phyloP scores from a whole-genome alignment of 2,329 filamentous ascomycete genomes.

The Emericellopsis atlantica region DNA sequence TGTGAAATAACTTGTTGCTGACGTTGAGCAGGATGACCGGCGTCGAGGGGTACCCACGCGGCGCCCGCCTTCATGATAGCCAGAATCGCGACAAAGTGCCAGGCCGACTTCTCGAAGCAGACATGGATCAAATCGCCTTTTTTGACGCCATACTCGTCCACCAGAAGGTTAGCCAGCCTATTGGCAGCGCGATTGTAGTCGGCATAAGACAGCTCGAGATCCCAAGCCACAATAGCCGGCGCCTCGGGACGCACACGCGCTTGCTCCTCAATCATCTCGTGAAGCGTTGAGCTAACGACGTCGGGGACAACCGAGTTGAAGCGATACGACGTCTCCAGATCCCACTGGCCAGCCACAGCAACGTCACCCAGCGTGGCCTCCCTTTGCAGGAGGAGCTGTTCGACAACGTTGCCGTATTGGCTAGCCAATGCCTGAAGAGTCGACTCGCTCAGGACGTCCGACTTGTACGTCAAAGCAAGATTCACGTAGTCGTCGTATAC shows the following conservation, averaged over 20 bases:
- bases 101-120: constrained; percentile 4
- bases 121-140: constrained; percentile 1
- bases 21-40: constrained; percentile 1
- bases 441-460: neutral
- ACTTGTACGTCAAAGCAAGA: constrained; percentile 1
- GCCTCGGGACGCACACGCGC: constrained; percentile 15
- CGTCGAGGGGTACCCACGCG: constrained; percentile 4
- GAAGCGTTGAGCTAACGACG: constrained; percentile 15
- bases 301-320: constrained; percentile 1
- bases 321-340: neutral
- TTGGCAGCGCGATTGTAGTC: constrained; percentile 12
- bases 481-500: constrained; percentile 1
- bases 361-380: neutral
- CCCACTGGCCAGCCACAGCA: constrained; percentile 1
- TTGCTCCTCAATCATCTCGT: constrained; percentile 22
- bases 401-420: constrained; percentile 5
- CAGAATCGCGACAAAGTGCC: constrained; percentile 3
- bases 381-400: constrained; percentile 4
- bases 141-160: neutral
- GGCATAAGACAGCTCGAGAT: constrained; percentile 23
- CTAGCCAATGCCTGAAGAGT: constrained; percentile 3
- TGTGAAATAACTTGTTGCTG: neutral
- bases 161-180: constrained; percentile 4
- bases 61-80: constrained; percentile 5
- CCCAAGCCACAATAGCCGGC: constrained; percentile 26